Evolutionary conservation across 2,329 filamentous ascomycete genomes (phyloP).

Genomic region (Alternaria dauci): DNA sequence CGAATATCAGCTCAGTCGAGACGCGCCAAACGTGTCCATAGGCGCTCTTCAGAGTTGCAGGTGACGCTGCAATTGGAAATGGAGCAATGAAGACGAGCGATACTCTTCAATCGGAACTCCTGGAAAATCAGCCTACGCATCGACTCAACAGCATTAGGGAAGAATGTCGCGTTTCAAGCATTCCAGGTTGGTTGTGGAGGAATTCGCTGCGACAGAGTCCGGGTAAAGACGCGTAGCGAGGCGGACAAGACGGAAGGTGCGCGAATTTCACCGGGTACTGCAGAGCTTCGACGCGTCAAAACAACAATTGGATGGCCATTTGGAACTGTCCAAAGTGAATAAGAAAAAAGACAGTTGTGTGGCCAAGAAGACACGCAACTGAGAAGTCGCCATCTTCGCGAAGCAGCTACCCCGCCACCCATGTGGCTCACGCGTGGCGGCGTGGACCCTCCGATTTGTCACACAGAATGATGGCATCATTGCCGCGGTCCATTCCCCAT

Average conservation of each 20-base stretch:
- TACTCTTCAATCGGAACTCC: not conserved
- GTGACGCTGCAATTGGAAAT: not conserved
- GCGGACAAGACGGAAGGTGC: not conserved
- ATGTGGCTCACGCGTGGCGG: conserved; percentile 25
- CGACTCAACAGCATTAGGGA: not conserved
- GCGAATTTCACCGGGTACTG: not conserved
- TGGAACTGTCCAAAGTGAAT: not conserved
- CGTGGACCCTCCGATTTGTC: conserved; percentile 29
- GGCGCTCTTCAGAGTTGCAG: not conserved
- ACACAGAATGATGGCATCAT: conserved; percentile 36
- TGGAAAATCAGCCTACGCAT: not conserved
- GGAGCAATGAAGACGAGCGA: not conserved
- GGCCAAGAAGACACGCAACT: not conserved
- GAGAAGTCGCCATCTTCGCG: not conserved
- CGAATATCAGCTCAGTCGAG: not conserved
- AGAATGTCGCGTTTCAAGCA: not conserved
- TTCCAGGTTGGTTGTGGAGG: not conserved
- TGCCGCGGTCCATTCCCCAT: conserved; percentile 10
- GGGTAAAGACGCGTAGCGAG: conserved; percentile 17
- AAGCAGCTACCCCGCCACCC: conserved; percentile 22
- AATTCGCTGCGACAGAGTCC: conserved; percentile 2
- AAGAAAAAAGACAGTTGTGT: not conserved
- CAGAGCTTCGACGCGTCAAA: not conserved
- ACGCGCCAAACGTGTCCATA: not conserved
- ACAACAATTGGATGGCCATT: not conserved